phyloP scores from a whole-genome alignment of 1,284 basidiomycete genomes.

The Ustilago trichophora region DNA sequence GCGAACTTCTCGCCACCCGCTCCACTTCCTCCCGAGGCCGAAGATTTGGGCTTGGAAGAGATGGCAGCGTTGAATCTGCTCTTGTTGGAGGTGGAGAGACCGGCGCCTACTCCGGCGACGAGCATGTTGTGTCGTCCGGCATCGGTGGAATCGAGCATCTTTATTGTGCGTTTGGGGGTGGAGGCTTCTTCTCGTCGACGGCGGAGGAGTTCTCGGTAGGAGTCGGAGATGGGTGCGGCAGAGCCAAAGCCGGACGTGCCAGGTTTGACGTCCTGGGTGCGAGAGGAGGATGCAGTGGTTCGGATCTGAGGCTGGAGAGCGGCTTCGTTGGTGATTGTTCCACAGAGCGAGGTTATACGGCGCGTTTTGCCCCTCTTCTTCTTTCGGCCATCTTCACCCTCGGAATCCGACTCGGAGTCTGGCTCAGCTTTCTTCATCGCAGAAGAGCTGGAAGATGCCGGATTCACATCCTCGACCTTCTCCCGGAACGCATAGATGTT shows the following conservation, averaged over 20 bases:
- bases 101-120: conserved; percentile 58
- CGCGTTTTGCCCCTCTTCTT: conserved; percentile 29
- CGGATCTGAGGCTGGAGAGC: conserved; percentile 58
- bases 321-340: conserved; percentile 61
- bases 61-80: conserved; percentile 46
- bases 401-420: conserved; percentile 22
- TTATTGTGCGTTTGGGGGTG: conserved; percentile 68
- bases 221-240: conserved; percentile 59
- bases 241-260: conserved; percentile 36
- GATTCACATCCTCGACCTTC: conserved; percentile 31
- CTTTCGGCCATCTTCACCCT: conserved; percentile 13
- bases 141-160: conserved; percentile 67
- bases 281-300: neutral
- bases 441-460: neutral
- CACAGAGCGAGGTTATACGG: conserved; percentile 48
- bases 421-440: conserved; percentile 4
- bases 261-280: conserved; percentile 22
- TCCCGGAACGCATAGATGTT: conserved; percentile 64
- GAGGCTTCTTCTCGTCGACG: conserved; percentile 67
- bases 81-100: conserved; percentile 28
- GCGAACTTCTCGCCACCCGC: conserved; percentile 76
- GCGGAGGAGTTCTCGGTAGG: conserved; percentile 68
- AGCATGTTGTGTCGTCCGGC: conserved; percentile 66
- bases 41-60: conserved; percentile 14
- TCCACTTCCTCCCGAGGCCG: neutral